phyloP scores from a whole-genome alignment of 371 early-diverging fungal genomes.

The Coemansia sp. region DNA sequence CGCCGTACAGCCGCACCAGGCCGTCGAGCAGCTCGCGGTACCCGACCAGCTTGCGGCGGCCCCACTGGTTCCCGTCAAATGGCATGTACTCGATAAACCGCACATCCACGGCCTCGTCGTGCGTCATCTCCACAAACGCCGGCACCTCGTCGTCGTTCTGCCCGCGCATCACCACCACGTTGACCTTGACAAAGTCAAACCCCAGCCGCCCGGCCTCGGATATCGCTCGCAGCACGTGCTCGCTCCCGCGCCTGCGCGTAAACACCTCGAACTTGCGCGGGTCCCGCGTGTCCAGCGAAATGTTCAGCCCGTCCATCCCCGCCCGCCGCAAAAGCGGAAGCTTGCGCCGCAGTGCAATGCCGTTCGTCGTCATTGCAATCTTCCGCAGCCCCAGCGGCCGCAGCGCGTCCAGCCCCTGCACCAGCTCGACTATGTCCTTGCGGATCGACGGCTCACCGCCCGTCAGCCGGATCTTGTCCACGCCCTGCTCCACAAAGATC shows the following conservation, averaged over 20 bases:
- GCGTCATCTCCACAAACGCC: constrained; percentile 80
- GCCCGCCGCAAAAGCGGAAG: constrained; percentile 64
- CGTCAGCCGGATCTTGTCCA: constrained; percentile 90
- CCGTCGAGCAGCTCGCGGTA: constrained; percentile 70
- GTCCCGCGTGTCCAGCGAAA: constrained; percentile 89
- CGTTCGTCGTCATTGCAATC: constrained; percentile 93
- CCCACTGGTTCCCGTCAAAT: constrained; percentile 93
- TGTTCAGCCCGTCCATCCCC: constrained; percentile 84
- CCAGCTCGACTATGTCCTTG: constrained; percentile 80
- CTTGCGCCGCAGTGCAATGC: constrained; percentile 84
- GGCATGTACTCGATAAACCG: constrained; percentile 98
- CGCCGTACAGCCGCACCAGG: constrained; percentile 61
- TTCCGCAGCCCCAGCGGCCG: constrained; percentile 68
- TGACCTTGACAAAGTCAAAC: constrained; percentile 79
- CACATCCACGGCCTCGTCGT: constrained; percentile 69
- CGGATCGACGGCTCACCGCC: constrained; percentile 97
- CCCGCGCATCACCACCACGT: constrained; percentile 85
- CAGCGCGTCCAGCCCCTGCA: constrained; percentile 72
- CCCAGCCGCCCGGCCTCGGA: constrained; percentile 64
- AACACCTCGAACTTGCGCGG: constrained; percentile 83
- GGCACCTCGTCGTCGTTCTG: constrained; percentile 82
- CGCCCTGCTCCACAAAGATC: constrained; percentile 84
- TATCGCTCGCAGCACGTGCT: constrained; percentile 73
- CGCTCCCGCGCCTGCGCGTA: constrained; percentile 81
- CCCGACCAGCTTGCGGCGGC: constrained; percentile 75